Evolutionary conservation across 306 rosid species (phyloP).

Genomic region (Casuarina equisetifolia): DNA sequence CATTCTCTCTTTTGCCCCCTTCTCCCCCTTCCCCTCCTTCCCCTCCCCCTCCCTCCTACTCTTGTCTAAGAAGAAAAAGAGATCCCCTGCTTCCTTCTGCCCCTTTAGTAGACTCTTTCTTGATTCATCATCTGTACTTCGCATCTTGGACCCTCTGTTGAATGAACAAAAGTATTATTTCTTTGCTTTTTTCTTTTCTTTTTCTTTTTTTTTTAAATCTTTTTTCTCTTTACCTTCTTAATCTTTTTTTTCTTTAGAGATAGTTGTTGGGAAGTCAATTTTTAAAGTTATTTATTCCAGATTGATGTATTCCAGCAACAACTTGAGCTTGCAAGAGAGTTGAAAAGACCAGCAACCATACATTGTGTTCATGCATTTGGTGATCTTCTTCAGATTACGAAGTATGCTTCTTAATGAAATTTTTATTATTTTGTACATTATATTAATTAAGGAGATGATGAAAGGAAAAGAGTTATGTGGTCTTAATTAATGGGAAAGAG

Average conservation of each 20-base stretch:
- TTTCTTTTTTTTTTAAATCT: neutral
- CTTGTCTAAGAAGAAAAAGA: too few relatives aligned
- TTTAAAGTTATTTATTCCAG: conserved; percentile 36
- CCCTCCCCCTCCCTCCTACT: too few relatives aligned
- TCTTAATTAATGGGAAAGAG: neutral
- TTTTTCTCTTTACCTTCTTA: too few relatives aligned
- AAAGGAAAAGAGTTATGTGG: neutral
- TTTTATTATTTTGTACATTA: conserved; percentile 12
- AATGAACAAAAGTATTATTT: neutral
- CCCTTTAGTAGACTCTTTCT: too few relatives aligned
- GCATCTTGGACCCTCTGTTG: neutral
- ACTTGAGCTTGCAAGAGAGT: conserved; percentile 73
- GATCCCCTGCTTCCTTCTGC: too few relatives aligned
- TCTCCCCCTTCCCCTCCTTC: too few relatives aligned
- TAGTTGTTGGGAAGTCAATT: conserved; percentile 18
- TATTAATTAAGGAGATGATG: neutral
- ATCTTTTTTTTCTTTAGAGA: neutral
- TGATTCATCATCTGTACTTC: neutral
- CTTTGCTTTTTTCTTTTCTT: neutral
- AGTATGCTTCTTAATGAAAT: conserved; percentile 42
- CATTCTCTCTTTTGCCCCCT: too few relatives aligned
- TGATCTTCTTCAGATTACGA: conserved; percentile 78
- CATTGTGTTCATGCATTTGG: conserved; percentile 92
- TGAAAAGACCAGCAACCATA: conserved; percentile 78
- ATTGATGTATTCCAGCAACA: conserved; percentile 74